Base-by-base conservation (phyloP, 2,329 filamentous ascomycete species). In the Torrubiella hemipterigena region DNA sequence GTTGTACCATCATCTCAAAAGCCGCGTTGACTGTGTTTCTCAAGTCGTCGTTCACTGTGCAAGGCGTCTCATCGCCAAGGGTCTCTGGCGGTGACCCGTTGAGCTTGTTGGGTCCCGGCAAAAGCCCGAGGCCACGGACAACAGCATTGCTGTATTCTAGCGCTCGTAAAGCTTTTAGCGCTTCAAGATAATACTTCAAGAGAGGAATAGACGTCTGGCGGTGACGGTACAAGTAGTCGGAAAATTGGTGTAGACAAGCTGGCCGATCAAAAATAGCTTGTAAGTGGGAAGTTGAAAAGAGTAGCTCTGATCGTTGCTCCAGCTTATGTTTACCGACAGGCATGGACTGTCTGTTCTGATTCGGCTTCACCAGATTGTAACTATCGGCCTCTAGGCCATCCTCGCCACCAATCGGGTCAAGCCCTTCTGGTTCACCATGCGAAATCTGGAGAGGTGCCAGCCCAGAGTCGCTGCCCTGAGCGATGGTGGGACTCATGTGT, bases 181-280 rank as follows among this genome's bases (percentile, higher is more conserved):
- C 69, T 42, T 83, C 76, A 4, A 85, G 61, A 38, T 83, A 84
- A 56, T 84, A 82, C 15, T 75, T 69, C 10, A 86, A 56, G 6
- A 81, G 55, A 0, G 77, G 69, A 3, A 82, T 61, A 1, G 79
- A 83, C 10, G 67, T 57, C 8, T 76, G 71, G 23, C 77, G 65
- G 28, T 68, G 59, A 6, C 59, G 51, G 37, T 69, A 68, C 2
- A 86, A 58, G 43, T 82, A 86, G 3, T 69, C 64, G 5, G 73
- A 78, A 48, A 86, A 86, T 20, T 65, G 67, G 28, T 74, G 60
- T 4, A 84, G 59, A 19, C 77, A 65, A 9, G 67, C 58, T 1
- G 76, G 69, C 38, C 83, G 71, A 4, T 64, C 58, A 42, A 84
- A 78, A 21, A 85, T 81, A 24, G 67, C 59, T 29, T 67, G 54